A percentile compares a stretch with the other conserved stretches of the same genome.
Evolutionary conservation across 768 basidiomycete genomes (phyloP).

Genomic region (Phlebiopsis gigantea): DNA sequence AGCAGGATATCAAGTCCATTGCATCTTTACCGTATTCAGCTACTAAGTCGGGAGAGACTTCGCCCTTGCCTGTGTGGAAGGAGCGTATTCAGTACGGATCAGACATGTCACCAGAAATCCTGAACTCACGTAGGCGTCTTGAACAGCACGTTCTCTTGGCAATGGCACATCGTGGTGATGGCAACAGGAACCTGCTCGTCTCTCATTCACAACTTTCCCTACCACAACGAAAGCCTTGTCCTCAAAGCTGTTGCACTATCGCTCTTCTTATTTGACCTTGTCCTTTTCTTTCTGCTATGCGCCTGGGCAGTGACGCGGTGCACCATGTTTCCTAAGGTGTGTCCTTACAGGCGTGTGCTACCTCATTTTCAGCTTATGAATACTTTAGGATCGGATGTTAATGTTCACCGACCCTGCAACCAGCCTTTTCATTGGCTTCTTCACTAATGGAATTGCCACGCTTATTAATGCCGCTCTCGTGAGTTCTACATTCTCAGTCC

Average conservation of each 20-base stretch:
- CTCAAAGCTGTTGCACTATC: conserved; percentile 31
- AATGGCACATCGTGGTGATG: conserved; percentile 44
- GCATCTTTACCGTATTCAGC: background rate
- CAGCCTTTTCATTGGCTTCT: conserved; percentile 38
- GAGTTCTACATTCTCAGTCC: background rate
- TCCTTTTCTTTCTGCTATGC: conserved; percentile 30
- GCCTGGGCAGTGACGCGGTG: conserved; percentile 28
- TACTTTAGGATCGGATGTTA: conserved; percentile 21
- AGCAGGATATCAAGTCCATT: too few species aligned
- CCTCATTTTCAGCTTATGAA: too few species aligned
- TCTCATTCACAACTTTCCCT: conserved; percentile 39
- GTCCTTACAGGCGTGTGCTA: too few species aligned
- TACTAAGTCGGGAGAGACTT: background rate
- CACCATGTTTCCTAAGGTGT: conserved; percentile 27
- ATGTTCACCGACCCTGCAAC: conserved; percentile 37
- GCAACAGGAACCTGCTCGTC: conserved; percentile 39
- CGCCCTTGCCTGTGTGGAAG: background rate
- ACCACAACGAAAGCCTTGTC: conserved; percentile 28
- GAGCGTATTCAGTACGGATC: conserved; percentile 6
- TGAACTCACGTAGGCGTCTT: background rate
- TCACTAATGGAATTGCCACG: conserved; percentile 40
- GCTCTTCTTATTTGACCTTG: conserved; percentile 35
- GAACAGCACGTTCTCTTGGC: conserved; percentile 39
- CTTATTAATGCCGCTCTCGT: conserved; percentile 37
- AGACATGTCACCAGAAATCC: background rate